phyloP scores from a whole-genome alignment of 2,329 filamentous ascomycete genomes.

The Xylaria sp. region DNA sequence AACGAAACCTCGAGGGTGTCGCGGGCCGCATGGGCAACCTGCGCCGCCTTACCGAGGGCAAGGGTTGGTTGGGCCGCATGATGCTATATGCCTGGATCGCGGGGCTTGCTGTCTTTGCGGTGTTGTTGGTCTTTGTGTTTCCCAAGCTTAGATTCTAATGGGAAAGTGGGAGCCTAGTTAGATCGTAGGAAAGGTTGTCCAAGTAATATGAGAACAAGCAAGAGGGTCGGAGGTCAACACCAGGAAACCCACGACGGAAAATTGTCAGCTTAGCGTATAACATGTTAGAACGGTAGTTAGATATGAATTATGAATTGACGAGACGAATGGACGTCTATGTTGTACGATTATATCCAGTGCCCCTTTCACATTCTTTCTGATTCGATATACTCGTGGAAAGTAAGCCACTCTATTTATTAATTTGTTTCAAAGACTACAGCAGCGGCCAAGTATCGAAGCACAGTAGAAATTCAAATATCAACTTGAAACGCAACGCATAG shows the following conservation, averaged over 20 bases:
- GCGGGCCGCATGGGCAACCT: slow-evolving; percentile 80
- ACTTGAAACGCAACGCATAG: not conserved
- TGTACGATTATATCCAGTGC: slow-evolving; percentile 17
- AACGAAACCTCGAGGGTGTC: slow-evolving; percentile 79
- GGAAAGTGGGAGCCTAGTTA: not conserved
- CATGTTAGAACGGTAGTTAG: slow-evolving; percentile 11
- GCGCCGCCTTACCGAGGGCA: slow-evolving; percentile 83
- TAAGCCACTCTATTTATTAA: too few relatives aligned
- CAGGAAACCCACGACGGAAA: not conserved
- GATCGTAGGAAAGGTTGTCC: not conserved
- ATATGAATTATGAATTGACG: slow-evolving; percentile 30
- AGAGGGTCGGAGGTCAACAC: not conserved
- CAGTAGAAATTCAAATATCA: too few relatives aligned
- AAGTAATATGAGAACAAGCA: not conserved
- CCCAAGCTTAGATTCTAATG: slow-evolving; percentile 86
- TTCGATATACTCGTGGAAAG: not conserved
- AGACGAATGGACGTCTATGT: slow-evolving; percentile 20
- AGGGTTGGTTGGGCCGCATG: slow-evolving; percentile 86
- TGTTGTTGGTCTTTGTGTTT: slow-evolving; percentile 84
- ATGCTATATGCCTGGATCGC: slow-evolving; percentile 87
- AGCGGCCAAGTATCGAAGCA: not conserved
- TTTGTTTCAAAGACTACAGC: not conserved
- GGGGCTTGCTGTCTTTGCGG: slow-evolving; percentile 79
- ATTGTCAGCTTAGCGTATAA: slow-evolving; percentile 21
- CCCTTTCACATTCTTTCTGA: not conserved